Base-by-base conservation (phyloP, 2,329 filamentous ascomycete genomes). In the Exserohilum turcica region DNA sequence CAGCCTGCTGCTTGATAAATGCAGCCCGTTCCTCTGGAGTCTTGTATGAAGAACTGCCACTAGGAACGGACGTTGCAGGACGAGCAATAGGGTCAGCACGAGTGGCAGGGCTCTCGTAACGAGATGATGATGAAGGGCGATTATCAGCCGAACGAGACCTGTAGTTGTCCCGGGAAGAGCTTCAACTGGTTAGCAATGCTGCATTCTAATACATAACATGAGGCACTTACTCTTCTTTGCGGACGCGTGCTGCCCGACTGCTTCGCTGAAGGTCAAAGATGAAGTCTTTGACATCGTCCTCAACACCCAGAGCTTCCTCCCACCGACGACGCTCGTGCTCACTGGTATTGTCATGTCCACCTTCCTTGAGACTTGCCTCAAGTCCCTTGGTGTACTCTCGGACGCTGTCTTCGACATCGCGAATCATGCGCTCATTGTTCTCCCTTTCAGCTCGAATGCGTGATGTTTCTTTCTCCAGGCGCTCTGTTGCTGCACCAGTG, bases 231-330 rank as follows among this genome's bases (percentile, higher is more conserved):
- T 86, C 84, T 69, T 87, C 82, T 59, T 82, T 84, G 47, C 85
- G 79, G 52, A 95, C 77, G 54, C 87, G 87, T 47, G 90, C 82
- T 59, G 91, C 83, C 60, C 92, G 86, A 73, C 91, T 95, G 57
- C 87, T 90, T 56, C 93, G 86, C 73, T 97, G 92, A 47, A 99
- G 79, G 64, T 97, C 94, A 71, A 94, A 97, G 72, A 99, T 99
- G 75, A 99, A 97, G 70, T 99, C 94, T 68, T 92, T 91, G 57
- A 97, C 89, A 68, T 96, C 92, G 68, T 99, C 93, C 71, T 99
- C 94, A 24, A 99, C 94, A 24, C 94, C 94, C 32, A 99, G 82
- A 8, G 86, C 94, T 75, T 99, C 94, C 65, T 99, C 92, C 94
- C 94, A 99, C 57, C 94, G 86, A 57, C 94, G 86, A 66, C 86